These are phyloP conservation scores for Candida golubevii DNA, from an alignment of 805 yeast species.

Conservation along the genomic window DNA sequence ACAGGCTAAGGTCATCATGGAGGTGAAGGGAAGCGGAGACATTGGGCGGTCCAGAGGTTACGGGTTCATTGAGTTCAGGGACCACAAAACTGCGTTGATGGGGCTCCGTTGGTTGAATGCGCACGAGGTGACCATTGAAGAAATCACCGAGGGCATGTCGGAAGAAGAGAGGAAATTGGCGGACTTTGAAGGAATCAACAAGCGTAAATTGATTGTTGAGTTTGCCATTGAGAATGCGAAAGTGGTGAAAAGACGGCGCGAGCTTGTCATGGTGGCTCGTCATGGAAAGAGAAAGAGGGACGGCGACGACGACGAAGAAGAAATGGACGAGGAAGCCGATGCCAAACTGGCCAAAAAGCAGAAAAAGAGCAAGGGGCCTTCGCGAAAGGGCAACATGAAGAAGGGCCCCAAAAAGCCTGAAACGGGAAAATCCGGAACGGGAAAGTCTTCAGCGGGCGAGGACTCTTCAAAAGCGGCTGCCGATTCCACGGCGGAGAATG, in stretches of 20 bases:
- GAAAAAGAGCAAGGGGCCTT: constrained; percentile 25
- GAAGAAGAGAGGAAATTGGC: constrained; percentile 63
- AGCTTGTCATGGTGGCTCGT: constrained; percentile 47
- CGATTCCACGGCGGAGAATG: constrained; percentile 47
- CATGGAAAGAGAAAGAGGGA: constrained; percentile 25
- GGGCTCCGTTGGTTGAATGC: constrained; percentile 97
- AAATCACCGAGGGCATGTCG: constrained; percentile 63
- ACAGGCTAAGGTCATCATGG: constrained; percentile 91
- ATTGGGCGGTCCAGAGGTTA: constrained; percentile 93
- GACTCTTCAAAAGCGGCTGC: constrained; percentile 1
- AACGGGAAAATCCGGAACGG: constrained; percentile 1
- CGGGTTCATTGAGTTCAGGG: constrained; percentile 90
- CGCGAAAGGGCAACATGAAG: constrained; percentile 43
- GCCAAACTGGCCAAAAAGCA: constrained; percentile 10
- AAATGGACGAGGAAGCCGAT: constrained; percentile 4
- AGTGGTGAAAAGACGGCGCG: constrained; percentile 86
- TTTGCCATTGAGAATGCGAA: constrained; percentile 95
- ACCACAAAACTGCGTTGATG: constrained; percentile 90
- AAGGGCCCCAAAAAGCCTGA: constrained; percentile 22
- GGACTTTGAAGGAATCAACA: constrained; percentile 49
- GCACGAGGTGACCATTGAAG: constrained; percentile 71
- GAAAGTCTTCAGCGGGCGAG: not conserved
- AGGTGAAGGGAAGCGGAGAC: constrained; percentile 83
- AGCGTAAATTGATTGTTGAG: constrained; percentile 83
- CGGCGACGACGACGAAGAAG: constrained; percentile 14